Base-by-base conservation (phyloP, 176 grass and related monocot genomes). In the Raddia guianensis region DNA sequence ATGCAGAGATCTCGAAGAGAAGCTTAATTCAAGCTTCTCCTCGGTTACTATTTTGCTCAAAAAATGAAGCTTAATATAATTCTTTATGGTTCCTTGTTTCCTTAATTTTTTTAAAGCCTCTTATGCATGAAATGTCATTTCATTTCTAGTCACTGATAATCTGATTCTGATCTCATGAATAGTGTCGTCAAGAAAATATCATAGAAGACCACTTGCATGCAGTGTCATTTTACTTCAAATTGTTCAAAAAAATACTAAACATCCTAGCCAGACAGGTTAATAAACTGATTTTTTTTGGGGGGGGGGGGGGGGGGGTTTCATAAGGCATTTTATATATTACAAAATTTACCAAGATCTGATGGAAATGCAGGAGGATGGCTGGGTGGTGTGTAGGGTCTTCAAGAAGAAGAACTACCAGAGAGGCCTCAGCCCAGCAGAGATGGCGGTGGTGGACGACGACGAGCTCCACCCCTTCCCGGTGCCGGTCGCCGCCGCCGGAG, bases 341-440 rank as follows among this genome's bases (percentile, higher is more conserved):
- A 9, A 59, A 59, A 59, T 34, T 72, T 62, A 63, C 55, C 21
- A 21, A 43, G 8, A 54, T 90, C 14, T 58, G 58, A 61, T 82
- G 69, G 60, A 34, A 81, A 73, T 93, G 76, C 84, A 99, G 96
- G 96, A 93, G 83, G 96, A 99, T 82, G 96, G 93, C 53, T 99
- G 96, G 96, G 96, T 99, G 51, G 96, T 99, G 42, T 99, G 96
- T 87, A 94, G 93, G 74, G 90, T 93, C 82, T 99, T 95, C 91
- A 95, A 91, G 72, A 99, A 99, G 88, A 99, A 95, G 82, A 95
- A 63, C 84, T 85, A 89, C 61, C 91, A 91, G 64, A 84, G 84
- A 42, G 77, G 82, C 53, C 20, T 87, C 64, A 80, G 87, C 59
- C 80, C 15, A 7, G 70, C 82, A 4, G 86, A 89, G 15, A 73